A percentile compares a stretch with the other conserved stretches of the same genome.
phyloP scores from a whole-genome alignment of 306 rosid species.

The Rosa lucieae region DNA sequence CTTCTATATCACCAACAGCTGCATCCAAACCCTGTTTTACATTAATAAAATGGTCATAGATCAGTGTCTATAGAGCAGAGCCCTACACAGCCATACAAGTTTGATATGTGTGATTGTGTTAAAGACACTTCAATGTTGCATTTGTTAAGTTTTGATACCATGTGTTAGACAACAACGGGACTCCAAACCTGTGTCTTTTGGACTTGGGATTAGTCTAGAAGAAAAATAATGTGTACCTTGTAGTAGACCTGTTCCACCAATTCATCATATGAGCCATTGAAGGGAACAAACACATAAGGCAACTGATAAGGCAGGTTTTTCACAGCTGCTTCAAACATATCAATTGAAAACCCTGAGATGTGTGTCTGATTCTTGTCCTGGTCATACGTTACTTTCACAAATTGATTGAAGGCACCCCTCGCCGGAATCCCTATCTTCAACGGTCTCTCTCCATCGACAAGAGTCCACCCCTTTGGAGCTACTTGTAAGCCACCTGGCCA shows the following conservation, averaged over 20 bases:
- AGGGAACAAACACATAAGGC: slow-evolving; percentile 36
- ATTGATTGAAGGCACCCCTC: slow-evolving; percentile 38
- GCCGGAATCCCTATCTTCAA: slow-evolving; percentile 53
- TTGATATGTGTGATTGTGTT: not conserved
- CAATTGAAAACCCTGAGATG: slow-evolving; percentile 52
- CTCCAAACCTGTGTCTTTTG: not conserved
- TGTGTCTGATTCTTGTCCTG: slow-evolving; percentile 21
- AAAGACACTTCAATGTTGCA: slow-evolving; percentile 6
- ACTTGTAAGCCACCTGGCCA: slow-evolving; percentile 44
- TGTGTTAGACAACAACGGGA: not conserved
- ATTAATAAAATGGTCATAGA: not conserved
- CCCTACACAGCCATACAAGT: not conserved
- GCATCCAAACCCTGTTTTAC: slow-evolving; percentile 45
- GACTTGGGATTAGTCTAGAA: not conserved
- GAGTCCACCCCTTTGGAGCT: slow-evolving; percentile 37
- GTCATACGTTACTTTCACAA: slow-evolving; percentile 45
- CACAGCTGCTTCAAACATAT: slow-evolving; percentile 45
- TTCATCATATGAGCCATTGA: slow-evolving; percentile 49
- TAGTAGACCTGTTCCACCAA: slow-evolving; percentile 44
- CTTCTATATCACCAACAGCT: slow-evolving; percentile 60
- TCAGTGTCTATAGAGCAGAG: not conserved
- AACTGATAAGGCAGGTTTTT: slow-evolving; percentile 35
- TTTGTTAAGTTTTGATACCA: not conserved
- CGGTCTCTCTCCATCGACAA: slow-evolving; percentile 2
- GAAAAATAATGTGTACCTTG: slow-evolving; percentile 34